phyloP scores from a whole-genome alignment of 2,329 filamentous ascomycete genomes.

The Thelonectria olida region DNA sequence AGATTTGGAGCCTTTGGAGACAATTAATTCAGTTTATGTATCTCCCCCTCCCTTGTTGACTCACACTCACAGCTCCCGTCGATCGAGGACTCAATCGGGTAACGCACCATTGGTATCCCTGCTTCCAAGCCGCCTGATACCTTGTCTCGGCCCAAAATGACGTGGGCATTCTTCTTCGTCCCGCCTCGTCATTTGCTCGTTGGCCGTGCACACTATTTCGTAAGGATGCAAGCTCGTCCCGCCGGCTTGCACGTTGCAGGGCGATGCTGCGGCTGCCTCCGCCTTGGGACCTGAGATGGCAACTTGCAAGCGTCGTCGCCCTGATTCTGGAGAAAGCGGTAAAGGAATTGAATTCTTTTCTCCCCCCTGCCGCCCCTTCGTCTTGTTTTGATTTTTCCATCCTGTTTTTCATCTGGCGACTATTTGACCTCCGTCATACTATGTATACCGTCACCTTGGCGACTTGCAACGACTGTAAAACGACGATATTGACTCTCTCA shows the following conservation, averaged over 20 bases:
- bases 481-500: slow-evolving; percentile 16
- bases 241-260: no score
- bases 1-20: no score
- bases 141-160: slow-evolving; percentile 30
- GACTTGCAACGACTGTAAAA: neutral
- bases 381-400: neutral
- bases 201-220: slow-evolving; percentile 30
- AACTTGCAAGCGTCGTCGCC: neutral
- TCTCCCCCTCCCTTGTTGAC: neutral
- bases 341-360: neutral
- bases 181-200: slow-evolving; percentile 32
- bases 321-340: neutral
- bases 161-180: slow-evolving; percentile 33
- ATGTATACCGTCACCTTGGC: no score
- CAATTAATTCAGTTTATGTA: no score
- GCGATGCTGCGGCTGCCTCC: slow-evolving; percentile 31
- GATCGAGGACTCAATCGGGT: slow-evolving; percentile 1
- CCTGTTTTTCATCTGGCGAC: neutral
- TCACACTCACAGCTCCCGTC: neutral
- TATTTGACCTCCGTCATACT: no score
- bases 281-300: slow-evolving; percentile 13
- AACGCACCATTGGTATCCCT: neutral
- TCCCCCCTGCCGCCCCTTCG: neutral
- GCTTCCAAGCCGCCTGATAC: neutral
- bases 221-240: slow-evolving; percentile 20